Percentiles rank a stretch among this genome's conserved stretches.
Evolutionary conservation across 768 basidiomycete genomes (phyloP).

Genomic region (Termitomyces sp.): DNA sequence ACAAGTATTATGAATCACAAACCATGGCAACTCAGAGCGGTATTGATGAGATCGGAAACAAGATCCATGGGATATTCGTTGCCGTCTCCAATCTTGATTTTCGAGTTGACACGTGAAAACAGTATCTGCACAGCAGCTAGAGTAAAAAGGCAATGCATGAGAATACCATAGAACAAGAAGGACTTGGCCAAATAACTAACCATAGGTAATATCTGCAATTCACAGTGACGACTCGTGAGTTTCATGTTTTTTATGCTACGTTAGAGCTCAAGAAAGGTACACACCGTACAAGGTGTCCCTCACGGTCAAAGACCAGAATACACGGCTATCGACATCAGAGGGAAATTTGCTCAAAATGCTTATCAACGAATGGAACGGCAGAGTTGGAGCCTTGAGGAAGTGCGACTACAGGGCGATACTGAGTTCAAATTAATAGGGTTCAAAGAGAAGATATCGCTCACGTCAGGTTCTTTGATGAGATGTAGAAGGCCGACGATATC

Average conservation of each 20-base stretch:
- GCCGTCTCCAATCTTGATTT: slow-evolving; percentile 25
- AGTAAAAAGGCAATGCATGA: slow-evolving; percentile 4
- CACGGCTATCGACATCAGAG: slow-evolving; percentile 64
- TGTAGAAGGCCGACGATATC: slow-evolving; percentile 64
- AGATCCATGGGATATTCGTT: slow-evolving; percentile 33
- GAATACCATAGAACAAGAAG: not conserved
- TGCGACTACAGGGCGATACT: slow-evolving; percentile 49
- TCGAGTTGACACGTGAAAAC: slow-evolving; percentile 37
- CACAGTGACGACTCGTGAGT: slow-evolving; percentile 1
- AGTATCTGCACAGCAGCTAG: slow-evolving; percentile 54
- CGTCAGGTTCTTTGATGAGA: slow-evolving; percentile 74
- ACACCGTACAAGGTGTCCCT: slow-evolving; percentile 66
- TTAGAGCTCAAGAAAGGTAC: slow-evolving; percentile 18
- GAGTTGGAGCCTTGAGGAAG: slow-evolving; percentile 78
- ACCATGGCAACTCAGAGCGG: slow-evolving; percentile 58
- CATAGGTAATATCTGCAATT: slow-evolving; percentile 30
- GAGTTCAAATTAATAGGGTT: slow-evolving; percentile 1
- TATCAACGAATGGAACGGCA: slow-evolving; percentile 77
- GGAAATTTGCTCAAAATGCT: slow-evolving; percentile 78
- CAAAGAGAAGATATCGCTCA: slow-evolving; percentile 26
- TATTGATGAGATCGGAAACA: slow-evolving; percentile 37
- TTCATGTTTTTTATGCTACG: not conserved
- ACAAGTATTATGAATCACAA: slow-evolving; percentile 6
- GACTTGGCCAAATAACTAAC: slow-evolving; percentile 14
- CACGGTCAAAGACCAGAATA: slow-evolving; percentile 62